Evolutionary conservation across 768 basidiomycete genomes (phyloP).

Genomic region (Amanita rubescens): DNA sequence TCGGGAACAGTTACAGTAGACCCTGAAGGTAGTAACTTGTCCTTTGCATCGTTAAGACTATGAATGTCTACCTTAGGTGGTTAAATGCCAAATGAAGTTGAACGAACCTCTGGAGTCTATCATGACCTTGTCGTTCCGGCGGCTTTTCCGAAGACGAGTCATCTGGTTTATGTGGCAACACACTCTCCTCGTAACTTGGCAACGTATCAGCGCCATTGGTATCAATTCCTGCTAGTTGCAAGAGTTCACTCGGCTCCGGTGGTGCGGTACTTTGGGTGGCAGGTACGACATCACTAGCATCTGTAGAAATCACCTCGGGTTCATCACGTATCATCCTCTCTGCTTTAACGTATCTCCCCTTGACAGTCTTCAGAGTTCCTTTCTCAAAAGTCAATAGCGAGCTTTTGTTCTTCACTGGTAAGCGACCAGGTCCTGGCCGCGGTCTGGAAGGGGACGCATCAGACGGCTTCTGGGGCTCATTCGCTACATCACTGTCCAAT

Average conservation of each 20-base stretch:
- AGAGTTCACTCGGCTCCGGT: constrained; percentile 28
- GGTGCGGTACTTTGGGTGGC: constrained; percentile 1
- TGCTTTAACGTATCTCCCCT: constrained; percentile 30
- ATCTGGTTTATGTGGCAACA: constrained; percentile 1
- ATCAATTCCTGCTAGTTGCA: constrained; percentile 43
- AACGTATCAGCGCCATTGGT: constrained; percentile 30
- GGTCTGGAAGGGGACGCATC: constrained; percentile 8
- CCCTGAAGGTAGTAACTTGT: not conserved
- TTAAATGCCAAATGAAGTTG: not conserved
- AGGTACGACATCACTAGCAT: not conserved
- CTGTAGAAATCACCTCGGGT: not conserved
- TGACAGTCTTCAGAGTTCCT: constrained; percentile 43
- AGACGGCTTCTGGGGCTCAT: constrained; percentile 4
- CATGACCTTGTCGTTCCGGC: not conserved
- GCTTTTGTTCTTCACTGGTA: constrained; percentile 39
- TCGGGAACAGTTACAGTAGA: not conserved
- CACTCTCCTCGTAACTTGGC: constrained; percentile 53
- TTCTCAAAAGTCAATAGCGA: constrained; percentile 50
- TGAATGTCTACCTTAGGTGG: constrained; percentile 5
- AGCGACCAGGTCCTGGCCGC: constrained; percentile 46
- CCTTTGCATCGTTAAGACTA: constrained; percentile 10
- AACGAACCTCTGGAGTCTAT: constrained; percentile 1
- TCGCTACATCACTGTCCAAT: constrained; percentile 8
- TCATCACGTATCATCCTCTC: constrained; percentile 3
- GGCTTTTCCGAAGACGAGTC: not conserved